Conservation (phyloP, 345 rosid genomes). For the sweet orange (Citrus sinensis) region DNA sequence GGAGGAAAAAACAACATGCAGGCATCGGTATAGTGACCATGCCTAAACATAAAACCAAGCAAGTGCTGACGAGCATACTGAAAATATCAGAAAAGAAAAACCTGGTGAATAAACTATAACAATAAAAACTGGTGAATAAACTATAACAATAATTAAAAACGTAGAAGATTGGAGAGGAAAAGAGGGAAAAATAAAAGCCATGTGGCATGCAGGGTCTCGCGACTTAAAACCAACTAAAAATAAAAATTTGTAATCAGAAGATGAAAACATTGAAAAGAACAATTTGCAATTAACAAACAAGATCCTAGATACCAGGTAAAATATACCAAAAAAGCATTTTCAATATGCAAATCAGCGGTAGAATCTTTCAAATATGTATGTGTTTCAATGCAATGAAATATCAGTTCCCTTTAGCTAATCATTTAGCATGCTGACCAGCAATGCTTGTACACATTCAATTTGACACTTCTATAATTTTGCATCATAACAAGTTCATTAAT, state of each 20-base stretch:
- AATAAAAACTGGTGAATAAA: not conserved
- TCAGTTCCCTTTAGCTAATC: not conserved
- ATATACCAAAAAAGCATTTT: not conserved
- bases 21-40: constrained; percentile 79
- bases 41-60: constrained; percentile 85
- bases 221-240: not conserved
- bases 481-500: not conserved
- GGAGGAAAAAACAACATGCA: constrained; percentile 84
- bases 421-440: not conserved
- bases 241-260: not conserved
- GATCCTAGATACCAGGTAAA: not conserved
- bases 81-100: constrained; percentile 20
- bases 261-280: not conserved
- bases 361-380: not conserved
- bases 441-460: not conserved
- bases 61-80: constrained; percentile 92
- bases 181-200: not conserved
- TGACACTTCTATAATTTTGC: not conserved
- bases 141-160: not conserved
- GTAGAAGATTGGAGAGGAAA: not conserved
- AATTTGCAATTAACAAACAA: too few relatives aligned
- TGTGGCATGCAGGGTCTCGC: not conserved
- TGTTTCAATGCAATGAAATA: not conserved
- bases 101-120: not conserved
- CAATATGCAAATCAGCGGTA: not conserved